Conservation (phyloP, 768 basidiomycete genomes). For the Clitopilus hobsonii region DNA sequence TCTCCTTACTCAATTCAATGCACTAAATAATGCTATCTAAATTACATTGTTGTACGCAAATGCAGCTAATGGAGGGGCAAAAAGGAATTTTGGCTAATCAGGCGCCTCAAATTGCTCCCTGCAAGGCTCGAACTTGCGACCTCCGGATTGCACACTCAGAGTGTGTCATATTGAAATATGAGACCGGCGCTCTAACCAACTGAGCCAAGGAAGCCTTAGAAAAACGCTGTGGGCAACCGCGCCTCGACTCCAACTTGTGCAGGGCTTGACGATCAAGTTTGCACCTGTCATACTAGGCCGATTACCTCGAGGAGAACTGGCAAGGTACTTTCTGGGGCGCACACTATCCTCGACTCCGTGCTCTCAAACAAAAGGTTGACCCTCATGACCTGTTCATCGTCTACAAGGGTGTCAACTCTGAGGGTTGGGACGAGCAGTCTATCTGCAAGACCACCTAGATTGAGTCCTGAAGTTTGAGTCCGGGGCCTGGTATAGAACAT, state of each 20-base stretch:
- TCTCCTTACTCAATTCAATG: no score
- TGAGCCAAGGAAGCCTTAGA: constrained; percentile 23
- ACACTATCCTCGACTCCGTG: background rate
- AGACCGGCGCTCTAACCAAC: constrained; percentile 29
- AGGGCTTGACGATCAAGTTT: no score
- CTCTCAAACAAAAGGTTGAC: background rate
- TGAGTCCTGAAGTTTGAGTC: background rate
- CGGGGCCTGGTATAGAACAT: background rate
- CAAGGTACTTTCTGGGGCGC: background rate
- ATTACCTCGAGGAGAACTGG: background rate
- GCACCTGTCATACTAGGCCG: no score
- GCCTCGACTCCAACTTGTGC: no score
- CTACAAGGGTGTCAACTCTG: background rate
- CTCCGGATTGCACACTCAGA: constrained; percentile 39
- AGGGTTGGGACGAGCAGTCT: background rate
- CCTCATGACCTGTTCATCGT: background rate
- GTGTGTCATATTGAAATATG: constrained; percentile 20
- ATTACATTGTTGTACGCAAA: no score
- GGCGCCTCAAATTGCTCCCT: constrained; percentile 43
- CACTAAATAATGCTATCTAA: no score
- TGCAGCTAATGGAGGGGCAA: no score
- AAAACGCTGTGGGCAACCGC: background rate
- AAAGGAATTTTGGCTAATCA: no score
- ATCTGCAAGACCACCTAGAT: background rate
- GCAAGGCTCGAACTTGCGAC: constrained; percentile 61